A percentile compares a stretch with the other conserved stretches of the same genome.
phyloP scores from a whole-genome alignment of 129 eudicot genomes.

The Flaveria brownii region DNA sequence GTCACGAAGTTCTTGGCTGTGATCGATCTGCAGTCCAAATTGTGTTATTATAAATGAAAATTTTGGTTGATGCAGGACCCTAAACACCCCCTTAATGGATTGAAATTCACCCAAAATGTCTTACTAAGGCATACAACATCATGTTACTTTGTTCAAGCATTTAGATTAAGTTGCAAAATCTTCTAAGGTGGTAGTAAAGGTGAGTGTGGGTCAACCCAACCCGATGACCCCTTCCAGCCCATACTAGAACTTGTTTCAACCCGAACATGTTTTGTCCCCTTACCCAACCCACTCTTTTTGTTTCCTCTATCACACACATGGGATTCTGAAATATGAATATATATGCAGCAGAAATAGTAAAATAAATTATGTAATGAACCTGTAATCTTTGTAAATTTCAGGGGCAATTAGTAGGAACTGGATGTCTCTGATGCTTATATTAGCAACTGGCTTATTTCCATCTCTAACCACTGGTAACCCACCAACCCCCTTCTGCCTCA shows the following conservation, averaged over 20 bases:
- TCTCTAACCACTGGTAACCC: slow-evolving; percentile 81
- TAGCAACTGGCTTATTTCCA: slow-evolving; percentile 80
- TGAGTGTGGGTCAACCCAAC: not conserved
- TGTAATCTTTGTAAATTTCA: slow-evolving; percentile 80
- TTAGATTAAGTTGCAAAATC: not conserved
- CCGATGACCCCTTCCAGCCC: not conserved
- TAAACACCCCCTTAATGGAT: not conserved
- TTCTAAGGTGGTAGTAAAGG: not conserved
- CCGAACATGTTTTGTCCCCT: not conserved
- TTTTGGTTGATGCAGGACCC: not conserved
- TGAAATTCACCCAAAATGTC: not conserved
- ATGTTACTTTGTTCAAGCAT: not conserved
- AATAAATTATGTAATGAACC: slow-evolving; percentile 43
- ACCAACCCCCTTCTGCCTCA: slow-evolving; percentile 85
- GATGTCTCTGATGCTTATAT: slow-evolving; percentile 87
- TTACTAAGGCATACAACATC: not conserved
- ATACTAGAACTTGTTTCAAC: not conserved
- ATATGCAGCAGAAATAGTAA: not conserved
- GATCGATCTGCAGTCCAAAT: slow-evolving; percentile 60
- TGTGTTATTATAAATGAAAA: not conserved
- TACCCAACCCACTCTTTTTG: not conserved
- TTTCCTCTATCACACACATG: not conserved
- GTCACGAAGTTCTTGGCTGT: slow-evolving; percentile 84
- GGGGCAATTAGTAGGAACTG: slow-evolving; percentile 89
- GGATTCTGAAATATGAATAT: not conserved